A percentile compares a stretch with the other conserved stretches of the same genome.
Evolutionary conservation across 805 yeast genomes (phyloP).

Genomic region (Candida schatavii): DNA sequence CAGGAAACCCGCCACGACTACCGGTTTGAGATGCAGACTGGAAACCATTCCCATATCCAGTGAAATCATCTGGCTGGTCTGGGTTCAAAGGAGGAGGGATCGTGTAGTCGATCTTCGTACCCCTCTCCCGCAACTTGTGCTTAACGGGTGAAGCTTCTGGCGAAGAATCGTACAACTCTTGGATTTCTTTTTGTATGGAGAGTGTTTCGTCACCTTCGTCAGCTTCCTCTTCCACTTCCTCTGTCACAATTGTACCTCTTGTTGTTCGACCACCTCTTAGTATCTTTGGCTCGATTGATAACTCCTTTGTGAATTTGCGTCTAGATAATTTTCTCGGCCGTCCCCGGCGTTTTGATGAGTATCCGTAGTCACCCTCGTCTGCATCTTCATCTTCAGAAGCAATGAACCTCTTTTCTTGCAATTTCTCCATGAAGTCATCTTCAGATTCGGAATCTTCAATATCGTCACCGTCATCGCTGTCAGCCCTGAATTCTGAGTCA

Average conservation of each 20-base stretch:
- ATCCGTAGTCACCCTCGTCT: conserved; percentile 20
- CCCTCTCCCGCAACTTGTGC: conserved; percentile 48
- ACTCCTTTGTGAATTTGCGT: conserved; percentile 18
- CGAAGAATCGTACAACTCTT: conserved; percentile 60
- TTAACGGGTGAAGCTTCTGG: conserved; percentile 49
- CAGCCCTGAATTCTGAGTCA: conserved; percentile 20
- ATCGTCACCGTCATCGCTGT: conserved; percentile 11
- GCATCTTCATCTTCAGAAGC: conserved; percentile 37
- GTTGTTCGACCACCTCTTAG: conserved; percentile 14
- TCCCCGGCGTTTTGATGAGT: conserved; percentile 10
- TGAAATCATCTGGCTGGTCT: conserved; percentile 8
- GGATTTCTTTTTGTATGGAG: conserved; percentile 60
- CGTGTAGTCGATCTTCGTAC: conserved; percentile 65
- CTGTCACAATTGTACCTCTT: conserved; percentile 8
- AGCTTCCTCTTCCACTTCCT: conserved; percentile 12
- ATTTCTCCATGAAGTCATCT: conserved; percentile 27
- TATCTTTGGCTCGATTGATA: conserved; percentile 20
- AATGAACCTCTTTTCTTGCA: conserved; percentile 32
- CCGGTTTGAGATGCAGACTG: conserved; percentile 10
- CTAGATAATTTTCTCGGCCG: conserved; percentile 13
- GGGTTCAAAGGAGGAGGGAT: conserved; percentile 73
- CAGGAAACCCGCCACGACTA: conserved; percentile 18
- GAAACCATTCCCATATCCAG: background rate
- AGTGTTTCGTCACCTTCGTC: conserved; percentile 28
- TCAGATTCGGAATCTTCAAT: conserved; percentile 9